These are phyloP conservation scores for Arctium lappa DNA, from an alignment of 129 eudicot species.

Conservation along the genomic window DNA sequence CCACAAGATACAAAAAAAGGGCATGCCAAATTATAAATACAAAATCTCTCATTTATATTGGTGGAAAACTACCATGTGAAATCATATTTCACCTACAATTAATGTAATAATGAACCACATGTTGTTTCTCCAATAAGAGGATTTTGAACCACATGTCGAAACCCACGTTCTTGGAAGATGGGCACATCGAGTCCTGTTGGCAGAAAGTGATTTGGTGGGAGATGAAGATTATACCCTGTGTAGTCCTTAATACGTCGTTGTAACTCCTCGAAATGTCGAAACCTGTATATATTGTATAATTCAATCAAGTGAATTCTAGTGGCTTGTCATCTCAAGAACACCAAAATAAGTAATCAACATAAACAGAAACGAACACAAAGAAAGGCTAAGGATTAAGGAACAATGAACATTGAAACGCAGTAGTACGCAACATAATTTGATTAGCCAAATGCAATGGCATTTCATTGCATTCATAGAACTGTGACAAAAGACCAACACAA, in stretches of 20 bases:
- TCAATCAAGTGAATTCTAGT: neutral
- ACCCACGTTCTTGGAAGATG: constrained; percentile 80
- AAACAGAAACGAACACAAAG: neutral
- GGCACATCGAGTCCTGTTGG: constrained; percentile 86
- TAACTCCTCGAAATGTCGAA: constrained; percentile 90
- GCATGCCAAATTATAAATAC: neutral
- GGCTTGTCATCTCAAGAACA: neutral
- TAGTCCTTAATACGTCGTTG: constrained; percentile 91
- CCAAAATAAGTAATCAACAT: constrained; percentile 3
- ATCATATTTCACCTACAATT: constrained; percentile 60
- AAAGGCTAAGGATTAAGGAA: constrained; percentile 7
- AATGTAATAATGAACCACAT: constrained; percentile 69
- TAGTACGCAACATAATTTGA: no score
- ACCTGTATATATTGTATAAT: constrained; percentile 43
- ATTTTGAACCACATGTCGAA: constrained; percentile 26
- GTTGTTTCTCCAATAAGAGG: constrained; percentile 58
- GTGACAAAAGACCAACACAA: no score
- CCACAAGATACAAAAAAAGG: constrained; percentile 10
- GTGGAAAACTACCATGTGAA: neutral
- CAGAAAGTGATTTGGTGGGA: constrained; percentile 61
- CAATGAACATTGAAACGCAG: neutral
- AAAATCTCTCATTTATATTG: neutral
- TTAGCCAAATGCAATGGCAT: no score
- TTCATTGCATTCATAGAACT: no score
- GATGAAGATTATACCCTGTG: constrained; percentile 86